A percentile compares a stretch with the other conserved stretches of the same genome.
Evolutionary conservation across 208 protist species (phyloP).

Genomic region (Naegleria lovaniensis): DNA sequence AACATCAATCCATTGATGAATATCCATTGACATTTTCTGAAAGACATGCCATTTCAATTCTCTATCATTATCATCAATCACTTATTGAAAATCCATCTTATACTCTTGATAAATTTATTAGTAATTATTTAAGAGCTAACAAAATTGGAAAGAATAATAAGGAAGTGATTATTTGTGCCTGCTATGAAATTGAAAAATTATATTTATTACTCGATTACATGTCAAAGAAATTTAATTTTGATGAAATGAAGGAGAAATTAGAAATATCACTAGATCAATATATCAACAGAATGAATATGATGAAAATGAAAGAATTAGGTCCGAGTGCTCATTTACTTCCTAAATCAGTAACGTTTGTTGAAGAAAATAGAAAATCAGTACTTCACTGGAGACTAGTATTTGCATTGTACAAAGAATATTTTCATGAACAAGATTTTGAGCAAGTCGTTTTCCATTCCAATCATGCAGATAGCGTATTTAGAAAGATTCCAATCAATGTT

Average conservation of each 20-base stretch:
- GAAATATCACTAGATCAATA: background rate
- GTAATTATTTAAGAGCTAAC: background rate
- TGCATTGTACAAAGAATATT: background rate
- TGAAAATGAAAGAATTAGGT: constrained; percentile 5
- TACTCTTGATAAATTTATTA: background rate
- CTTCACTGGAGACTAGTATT: background rate
- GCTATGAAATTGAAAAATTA: background rate
- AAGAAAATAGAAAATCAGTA: background rate
- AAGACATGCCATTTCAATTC: background rate
- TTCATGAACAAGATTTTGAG: background rate
- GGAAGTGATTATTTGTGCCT: background rate
- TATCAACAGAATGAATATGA: background rate
- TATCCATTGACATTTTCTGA: constrained; percentile 2
- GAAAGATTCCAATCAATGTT: background rate
- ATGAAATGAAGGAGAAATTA: background rate
- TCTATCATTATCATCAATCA: constrained; percentile 10
- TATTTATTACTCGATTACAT: background rate
- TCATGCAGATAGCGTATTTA: background rate
- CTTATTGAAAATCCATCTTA: background rate
- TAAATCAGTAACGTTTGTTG: background rate
- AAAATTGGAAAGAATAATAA: background rate
- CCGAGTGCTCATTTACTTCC: background rate
- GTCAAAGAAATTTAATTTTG: background rate
- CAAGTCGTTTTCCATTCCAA: background rate
- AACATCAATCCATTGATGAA: background rate